phyloP scores from a whole-genome alignment of 2,329 filamentous ascomycete genomes.

The Neonectria coccinea region DNA sequence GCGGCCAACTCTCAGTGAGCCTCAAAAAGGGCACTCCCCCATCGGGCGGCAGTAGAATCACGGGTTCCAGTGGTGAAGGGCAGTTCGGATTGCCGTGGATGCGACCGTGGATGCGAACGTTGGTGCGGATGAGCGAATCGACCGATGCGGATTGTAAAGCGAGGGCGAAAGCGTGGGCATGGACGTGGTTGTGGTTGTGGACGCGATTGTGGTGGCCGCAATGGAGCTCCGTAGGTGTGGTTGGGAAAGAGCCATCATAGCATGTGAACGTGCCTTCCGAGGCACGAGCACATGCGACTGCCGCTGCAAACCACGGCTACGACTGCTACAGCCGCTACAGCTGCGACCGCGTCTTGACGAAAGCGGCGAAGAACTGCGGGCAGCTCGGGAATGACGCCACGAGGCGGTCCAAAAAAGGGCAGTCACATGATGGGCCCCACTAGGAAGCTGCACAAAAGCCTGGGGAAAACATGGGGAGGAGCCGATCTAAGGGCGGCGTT shows the following conservation, averaged over 20 bases:
- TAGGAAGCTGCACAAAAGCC: conserved; percentile 32
- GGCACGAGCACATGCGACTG: conserved; percentile 45
- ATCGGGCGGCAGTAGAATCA: conserved; percentile 29
- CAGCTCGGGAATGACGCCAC: conserved; percentile 45
- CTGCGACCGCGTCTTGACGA: conserved; percentile 40
- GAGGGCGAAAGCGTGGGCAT: conserved; percentile 10
- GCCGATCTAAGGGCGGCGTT: neutral
- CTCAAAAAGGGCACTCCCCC: conserved; percentile 35
- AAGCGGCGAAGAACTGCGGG: conserved; percentile 33
- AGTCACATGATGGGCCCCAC: conserved; percentile 43
- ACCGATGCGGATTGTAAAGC: conserved; percentile 21
- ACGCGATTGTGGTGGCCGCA: conserved; percentile 19
- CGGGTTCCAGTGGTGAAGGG: conserved; percentile 16
- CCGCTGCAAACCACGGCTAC: conserved; percentile 12
- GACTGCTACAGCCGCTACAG: conserved; percentile 21
- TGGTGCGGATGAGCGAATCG: conserved; percentile 1
- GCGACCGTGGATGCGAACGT: neutral
- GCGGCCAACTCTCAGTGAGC: conserved; percentile 34
- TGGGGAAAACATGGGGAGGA: conserved; percentile 43
- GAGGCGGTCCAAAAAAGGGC: conserved; percentile 14
- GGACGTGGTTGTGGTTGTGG: conserved; percentile 9
- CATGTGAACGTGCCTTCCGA: conserved; percentile 48
- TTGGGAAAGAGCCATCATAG: conserved; percentile 33
- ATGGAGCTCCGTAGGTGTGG: conserved; percentile 17
- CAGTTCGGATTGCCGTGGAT: conserved; percentile 15